Evolutionary conservation across 2,329 filamentous ascomycete species (phyloP).

Genomic region (Sarocladiaceae sp.): DNA sequence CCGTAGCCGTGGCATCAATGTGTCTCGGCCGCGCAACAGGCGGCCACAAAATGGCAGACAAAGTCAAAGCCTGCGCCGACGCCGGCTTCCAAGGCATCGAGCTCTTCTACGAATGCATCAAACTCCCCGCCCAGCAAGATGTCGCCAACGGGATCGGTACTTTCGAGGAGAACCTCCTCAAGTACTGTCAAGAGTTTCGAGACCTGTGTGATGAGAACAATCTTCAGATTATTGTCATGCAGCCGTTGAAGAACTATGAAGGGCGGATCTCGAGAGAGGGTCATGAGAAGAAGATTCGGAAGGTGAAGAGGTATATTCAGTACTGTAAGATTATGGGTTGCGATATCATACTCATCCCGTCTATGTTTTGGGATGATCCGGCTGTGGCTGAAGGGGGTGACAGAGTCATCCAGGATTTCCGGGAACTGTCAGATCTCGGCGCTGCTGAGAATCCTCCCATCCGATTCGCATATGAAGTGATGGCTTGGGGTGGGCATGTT

Average conservation of each 20-base stretch:
- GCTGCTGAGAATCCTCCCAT: constrained; percentile 49
- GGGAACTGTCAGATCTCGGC: constrained; percentile 62
- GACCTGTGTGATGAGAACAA: background rate
- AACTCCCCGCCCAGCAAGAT: background rate
- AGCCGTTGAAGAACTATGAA: constrained; percentile 76
- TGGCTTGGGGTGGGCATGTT: constrained; percentile 65
- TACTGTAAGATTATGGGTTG: constrained; percentile 60
- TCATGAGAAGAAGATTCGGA: constrained; percentile 52
- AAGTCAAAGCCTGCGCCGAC: background rate
- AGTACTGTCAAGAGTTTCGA: background rate
- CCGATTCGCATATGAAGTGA: constrained; percentile 66
- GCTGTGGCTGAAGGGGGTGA: constrained; percentile 40
- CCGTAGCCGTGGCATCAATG: background rate
- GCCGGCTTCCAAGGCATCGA: background rate
- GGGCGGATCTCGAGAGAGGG: constrained; percentile 57
- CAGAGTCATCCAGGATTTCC: constrained; percentile 58
- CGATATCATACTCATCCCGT: constrained; percentile 68
- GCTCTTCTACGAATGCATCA: background rate
- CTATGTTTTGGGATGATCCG: constrained; percentile 55
- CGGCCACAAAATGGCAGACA: background rate
- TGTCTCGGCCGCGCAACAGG: background rate
- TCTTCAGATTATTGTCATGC: constrained; percentile 54
- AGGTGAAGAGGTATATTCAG: constrained; percentile 66
- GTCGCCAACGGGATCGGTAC: background rate
- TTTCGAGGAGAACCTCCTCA: background rate